Percentiles rank a stretch among this genome's conserved stretches.
phyloP scores from a whole-genome alignment of 345 rosid species.

The Euclidium syriacum region DNA sequence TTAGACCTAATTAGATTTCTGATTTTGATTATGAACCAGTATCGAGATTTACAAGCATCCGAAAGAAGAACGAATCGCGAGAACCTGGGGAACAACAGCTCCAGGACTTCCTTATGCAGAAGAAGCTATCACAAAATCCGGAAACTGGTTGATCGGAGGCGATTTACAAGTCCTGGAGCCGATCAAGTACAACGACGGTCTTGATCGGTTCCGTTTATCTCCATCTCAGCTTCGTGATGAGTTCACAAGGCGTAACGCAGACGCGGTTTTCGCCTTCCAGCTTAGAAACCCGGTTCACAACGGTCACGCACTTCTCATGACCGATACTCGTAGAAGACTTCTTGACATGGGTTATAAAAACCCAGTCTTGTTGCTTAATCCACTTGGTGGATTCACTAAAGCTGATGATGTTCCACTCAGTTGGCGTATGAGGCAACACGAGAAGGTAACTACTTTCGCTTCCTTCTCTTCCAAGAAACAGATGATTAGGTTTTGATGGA shows the following conservation, averaged over 20 bases:
- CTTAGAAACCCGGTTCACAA: constrained; percentile 94
- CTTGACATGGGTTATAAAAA: constrained; percentile 94
- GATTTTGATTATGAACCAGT: constrained; percentile 37
- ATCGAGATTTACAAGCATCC: constrained; percentile 94
- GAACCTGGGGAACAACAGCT: constrained; percentile 94
- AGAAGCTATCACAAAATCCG: constrained; percentile 64
- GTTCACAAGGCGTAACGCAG: constrained; percentile 75
- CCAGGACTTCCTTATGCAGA: constrained; percentile 86
- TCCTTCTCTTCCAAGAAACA: constrained; percentile 16
- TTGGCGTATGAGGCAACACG: constrained; percentile 97
- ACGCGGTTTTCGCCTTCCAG: constrained; percentile 97
- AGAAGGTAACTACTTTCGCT: constrained; percentile 46
- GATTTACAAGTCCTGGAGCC: constrained; percentile 87
- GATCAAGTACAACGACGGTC: constrained; percentile 79
- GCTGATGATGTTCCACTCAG: constrained; percentile 97
- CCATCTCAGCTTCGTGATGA: constrained; percentile 78
- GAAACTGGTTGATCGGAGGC: constrained; percentile 94
- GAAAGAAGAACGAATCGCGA: constrained; percentile 88
- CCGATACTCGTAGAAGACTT: constrained; percentile 80
- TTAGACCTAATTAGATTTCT: not conserved
- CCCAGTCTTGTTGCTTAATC: constrained; percentile 88
- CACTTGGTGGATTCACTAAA: constrained; percentile 90
- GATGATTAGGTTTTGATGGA: not conserved
- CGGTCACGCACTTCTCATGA: constrained; percentile 92
- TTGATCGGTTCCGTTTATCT: constrained; percentile 79